Evolutionary conservation across 2,329 filamentous ascomycete genomes (phyloP), one percentile per base, ranked within the genome.

Genomic region (Diaporthe nobilis): DNA sequence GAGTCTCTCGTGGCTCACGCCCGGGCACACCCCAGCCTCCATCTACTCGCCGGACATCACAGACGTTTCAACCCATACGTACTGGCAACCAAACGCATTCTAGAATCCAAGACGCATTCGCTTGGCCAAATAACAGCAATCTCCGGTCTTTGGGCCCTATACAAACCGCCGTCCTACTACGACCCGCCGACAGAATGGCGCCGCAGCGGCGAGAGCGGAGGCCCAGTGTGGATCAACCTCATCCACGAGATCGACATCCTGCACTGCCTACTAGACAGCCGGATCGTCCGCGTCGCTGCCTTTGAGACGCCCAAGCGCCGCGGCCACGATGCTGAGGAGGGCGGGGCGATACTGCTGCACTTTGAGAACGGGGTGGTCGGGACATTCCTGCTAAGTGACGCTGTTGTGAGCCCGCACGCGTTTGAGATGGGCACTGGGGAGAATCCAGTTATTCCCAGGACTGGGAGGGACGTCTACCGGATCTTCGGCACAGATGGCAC

Each of bases 181-280:
- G 82, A 85, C 2, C 77, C 85, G 0, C 86, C 86, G 0, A 82
- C 83, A 0, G 85, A 86, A 53, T 91, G 90, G 90, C 71, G 70
- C 6, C 85, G 88, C 20, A 83, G 85, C 9, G 79, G 81, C 5
- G 73, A 77, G 3, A 81, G 83, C 3, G 87, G 86, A 1, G 90
- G 89, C 0, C 86, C 88, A 0, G 82, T 92, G 10, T 82, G 88
- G 3, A 91, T 91, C 76, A 92, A 92, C 78, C 82, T 92, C 58
- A 86, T 92, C n/a, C 90, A 92, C 78, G 90, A 92, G 68, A 83
- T 92, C 53, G 90, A 92, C 76, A 82, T 91, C 0, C 82, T 92
- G 25, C 90, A 91, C 63, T 87, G 88, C 80, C 82, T 92, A 1
- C 85, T 92, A 37, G 89, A 90, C 0, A 86, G 88, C 0, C 55